Evolutionary conservation across 345 rosid genomes (phyloP).

Genomic region (Populus deltoides): DNA sequence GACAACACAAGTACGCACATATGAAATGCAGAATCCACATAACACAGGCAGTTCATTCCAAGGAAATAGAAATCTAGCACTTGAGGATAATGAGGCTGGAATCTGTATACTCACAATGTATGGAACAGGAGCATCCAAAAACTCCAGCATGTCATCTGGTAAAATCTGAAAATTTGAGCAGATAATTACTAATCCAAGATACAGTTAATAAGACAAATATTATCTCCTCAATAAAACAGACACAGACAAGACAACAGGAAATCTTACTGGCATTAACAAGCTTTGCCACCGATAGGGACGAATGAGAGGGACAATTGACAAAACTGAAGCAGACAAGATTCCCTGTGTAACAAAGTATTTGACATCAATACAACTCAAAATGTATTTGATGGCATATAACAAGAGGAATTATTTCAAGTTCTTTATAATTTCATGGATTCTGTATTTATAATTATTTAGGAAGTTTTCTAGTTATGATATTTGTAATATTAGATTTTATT

Average conservation of each 20-base stretch:
- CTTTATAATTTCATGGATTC: background rate
- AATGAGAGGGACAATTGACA: conserved; percentile 71
- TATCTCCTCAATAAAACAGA: background rate
- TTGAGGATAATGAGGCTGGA: background rate
- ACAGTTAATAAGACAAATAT: background rate
- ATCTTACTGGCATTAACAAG: conserved; percentile 82
- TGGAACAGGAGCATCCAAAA: conserved; percentile 96
- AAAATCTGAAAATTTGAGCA: conserved; percentile 57
- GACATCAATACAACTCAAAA: conserved; percentile 7
- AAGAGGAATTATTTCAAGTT: background rate
- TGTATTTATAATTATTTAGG: background rate
- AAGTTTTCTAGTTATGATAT: background rate
- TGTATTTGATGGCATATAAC: background rate
- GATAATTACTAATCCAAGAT: conserved; percentile 11
- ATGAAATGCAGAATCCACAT: background rate
- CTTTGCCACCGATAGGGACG: conserved; percentile 97
- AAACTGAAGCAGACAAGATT: conserved; percentile 71
- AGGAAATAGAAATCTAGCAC: background rate
- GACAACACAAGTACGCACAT: background rate
- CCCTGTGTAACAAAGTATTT: conserved; percentile 48
- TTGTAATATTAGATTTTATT: background rate
- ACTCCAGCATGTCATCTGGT: conserved; percentile 94
- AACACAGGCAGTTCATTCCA: background rate
- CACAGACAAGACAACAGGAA: background rate
- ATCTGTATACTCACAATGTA: conserved; percentile 65